Percentiles rank a stretch among this genome's conserved stretches.
Evolutionary conservation across 2,329 filamentous ascomycete genomes (phyloP).

Genomic region (Fusarium concolor): DNA sequence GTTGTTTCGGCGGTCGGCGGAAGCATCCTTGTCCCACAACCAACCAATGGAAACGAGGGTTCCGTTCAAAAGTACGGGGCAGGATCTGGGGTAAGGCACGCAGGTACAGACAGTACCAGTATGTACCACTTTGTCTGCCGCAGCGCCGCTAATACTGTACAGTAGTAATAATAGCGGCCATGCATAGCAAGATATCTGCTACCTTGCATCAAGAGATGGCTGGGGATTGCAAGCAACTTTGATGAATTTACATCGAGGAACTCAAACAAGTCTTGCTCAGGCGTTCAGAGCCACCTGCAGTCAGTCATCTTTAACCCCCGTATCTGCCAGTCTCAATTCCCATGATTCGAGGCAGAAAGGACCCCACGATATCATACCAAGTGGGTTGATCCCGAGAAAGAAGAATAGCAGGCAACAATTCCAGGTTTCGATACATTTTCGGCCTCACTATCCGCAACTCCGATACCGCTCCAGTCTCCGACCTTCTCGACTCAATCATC

Average conservation of each 20-base stretch:
- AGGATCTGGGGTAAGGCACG: conserved; percentile 37
- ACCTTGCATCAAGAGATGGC: not conserved
- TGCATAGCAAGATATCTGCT: too few relatives aligned
- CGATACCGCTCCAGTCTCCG: conserved; percentile 28
- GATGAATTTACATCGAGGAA: not conserved
- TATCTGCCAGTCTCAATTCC: not conserved
- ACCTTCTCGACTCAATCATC: not conserved
- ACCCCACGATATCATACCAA: not conserved
- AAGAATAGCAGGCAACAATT: not conserved
- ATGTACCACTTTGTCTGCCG: conserved; percentile 10
- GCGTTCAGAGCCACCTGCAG: not conserved
- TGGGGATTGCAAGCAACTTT: not conserved
- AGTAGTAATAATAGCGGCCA: not conserved
- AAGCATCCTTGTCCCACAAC: not conserved
- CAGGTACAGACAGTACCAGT: conserved; percentile 22
- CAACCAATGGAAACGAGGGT: not conserved
- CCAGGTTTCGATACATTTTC: not conserved
- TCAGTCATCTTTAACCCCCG: not conserved
- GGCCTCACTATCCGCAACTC: conserved; percentile 1
- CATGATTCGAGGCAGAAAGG: not conserved
- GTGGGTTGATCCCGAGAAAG: not conserved
- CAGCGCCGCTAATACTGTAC: not conserved
- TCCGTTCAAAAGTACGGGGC: conserved; percentile 29
- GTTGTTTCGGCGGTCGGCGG: conserved; percentile 16
- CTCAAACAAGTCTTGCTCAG: not conserved